phyloP scores from a whole-genome alignment of 371 early-diverging fungal species.

The Furculomyces boomerangus region DNA sequence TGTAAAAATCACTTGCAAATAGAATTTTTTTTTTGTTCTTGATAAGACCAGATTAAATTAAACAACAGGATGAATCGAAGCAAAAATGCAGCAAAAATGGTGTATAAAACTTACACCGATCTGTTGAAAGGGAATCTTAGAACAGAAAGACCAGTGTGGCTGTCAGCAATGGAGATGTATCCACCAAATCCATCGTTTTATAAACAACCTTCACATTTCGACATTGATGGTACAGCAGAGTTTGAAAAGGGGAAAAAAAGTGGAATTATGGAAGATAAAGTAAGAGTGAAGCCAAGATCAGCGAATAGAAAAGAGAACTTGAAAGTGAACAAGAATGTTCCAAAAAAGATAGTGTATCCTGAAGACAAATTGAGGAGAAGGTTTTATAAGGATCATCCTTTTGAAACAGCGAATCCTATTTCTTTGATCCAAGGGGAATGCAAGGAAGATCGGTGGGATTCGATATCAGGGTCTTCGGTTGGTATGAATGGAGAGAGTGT shows the following conservation, averaged over 20 bases:
- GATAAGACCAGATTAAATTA: not conserved
- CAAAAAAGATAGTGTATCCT: conserved; percentile 56
- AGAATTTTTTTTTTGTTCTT: not conserved
- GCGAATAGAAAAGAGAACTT: conserved; percentile 20
- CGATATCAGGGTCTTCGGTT: not conserved
- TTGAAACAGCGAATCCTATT: conserved; percentile 54
- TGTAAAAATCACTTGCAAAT: not conserved
- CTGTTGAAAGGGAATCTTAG: conserved; percentile 34
- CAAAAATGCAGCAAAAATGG: conserved; percentile 13
- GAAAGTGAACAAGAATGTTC: conserved; percentile 11
- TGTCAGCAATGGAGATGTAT: conserved; percentile 29
- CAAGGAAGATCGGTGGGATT: not conserved
- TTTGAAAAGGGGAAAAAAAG: conserved; percentile 10
- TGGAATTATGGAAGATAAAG: not conserved
- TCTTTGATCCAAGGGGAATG: conserved; percentile 35
- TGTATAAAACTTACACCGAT: conserved; percentile 16
- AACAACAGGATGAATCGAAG: conserved; percentile 11
- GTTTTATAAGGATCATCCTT: conserved; percentile 80
- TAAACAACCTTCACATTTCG: conserved; percentile 27
- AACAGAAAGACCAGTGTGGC: conserved; percentile 40
- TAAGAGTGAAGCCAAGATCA: conserved; percentile 5
- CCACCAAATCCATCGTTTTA: conserved; percentile 48
- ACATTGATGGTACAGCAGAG: conserved; percentile 9
- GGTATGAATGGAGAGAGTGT: conserved; percentile 23
- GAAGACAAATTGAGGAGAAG: conserved; percentile 63